Base-by-base conservation (phyloP, 108 stramenopile species). In the Mediolabrus comicus region DNA sequence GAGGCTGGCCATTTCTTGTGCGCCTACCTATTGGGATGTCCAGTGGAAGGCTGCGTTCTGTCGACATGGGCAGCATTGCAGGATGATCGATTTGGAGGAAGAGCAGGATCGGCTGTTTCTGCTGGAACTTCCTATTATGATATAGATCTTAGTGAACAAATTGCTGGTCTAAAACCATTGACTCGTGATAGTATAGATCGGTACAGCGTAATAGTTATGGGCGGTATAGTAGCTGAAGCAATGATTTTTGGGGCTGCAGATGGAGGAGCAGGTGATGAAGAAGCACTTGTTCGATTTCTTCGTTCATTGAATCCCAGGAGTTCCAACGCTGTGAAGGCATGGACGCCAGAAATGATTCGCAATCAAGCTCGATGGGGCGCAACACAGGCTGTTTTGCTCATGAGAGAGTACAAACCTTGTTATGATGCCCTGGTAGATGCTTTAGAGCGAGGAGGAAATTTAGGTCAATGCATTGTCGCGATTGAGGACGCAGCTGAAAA, bases 1-100 rank as follows among this genome's bases (percentile, higher is more conserved):
- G 97, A 98, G 70, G 97, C 97, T 13, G 96, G 96, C 8, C 97
- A 98, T 72, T 94, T 98, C 62, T 56, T 98, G 6, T 80, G 92
- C 59, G 94, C 96, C 11, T 97, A 98, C 59, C 64, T 98, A 16
- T 79, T 96, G n/a, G 97, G 97, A 12, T 95, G 92, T 77, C 95
- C 95, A 2, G 94, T 97, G 3, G 94, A 96, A 69, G 96, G 92
- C 11, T 93, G 89, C 31, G 90, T 97, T 0, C 62, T 96, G 13
- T 79, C 75, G 10, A 83, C 86, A 11, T 90, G 90, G 88, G 94
- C 85, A n/a, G 91, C 94, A 3, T 56, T 95, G 39, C 68, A 88
- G 27, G 91, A 91, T 65, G 71, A 76, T 16, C 71, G 94, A 25
- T 95, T 92, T 74, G 91, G 88, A 9, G 81, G 82, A 3, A 36